phyloP scores from a whole-genome alignment of 306 rosid species.

The Dicorynia guianensis region DNA sequence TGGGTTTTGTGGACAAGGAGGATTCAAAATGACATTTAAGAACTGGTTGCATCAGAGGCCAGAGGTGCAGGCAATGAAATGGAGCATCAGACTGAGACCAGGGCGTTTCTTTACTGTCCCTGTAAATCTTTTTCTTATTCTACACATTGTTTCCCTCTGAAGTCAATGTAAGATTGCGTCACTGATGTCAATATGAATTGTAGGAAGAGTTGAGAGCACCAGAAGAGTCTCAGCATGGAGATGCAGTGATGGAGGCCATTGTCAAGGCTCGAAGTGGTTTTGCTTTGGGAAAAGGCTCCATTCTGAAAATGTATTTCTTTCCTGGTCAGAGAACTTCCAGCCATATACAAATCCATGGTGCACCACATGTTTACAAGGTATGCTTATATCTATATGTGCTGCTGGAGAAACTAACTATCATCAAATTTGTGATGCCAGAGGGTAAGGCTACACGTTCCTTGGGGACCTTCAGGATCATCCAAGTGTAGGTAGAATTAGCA shows the following conservation, averaged over 20 bases:
- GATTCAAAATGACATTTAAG: slow-evolving; percentile 76
- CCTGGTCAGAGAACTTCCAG: slow-evolving; percentile 92
- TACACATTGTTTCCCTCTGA: neutral
- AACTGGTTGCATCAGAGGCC: slow-evolving; percentile 86
- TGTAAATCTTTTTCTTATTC: slow-evolving; percentile 56
- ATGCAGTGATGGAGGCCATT: slow-evolving; percentile 87
- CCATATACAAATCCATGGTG: slow-evolving; percentile 80
- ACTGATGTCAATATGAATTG: slow-evolving; percentile 45
- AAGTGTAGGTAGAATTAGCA: slow-evolving; percentile 51
- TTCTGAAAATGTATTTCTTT: slow-evolving; percentile 91
- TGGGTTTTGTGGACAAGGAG: slow-evolving; percentile 81
- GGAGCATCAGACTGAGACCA: slow-evolving; percentile 89
- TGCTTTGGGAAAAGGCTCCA: slow-evolving; percentile 90
- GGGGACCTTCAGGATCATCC: slow-evolving; percentile 51
- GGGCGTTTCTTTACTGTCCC: slow-evolving; percentile 88
- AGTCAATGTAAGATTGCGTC: slow-evolving; percentile 35
- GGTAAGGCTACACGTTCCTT: slow-evolving; percentile 52
- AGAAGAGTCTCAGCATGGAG: slow-evolving; percentile 88
- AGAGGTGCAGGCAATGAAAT: slow-evolving; percentile 91
- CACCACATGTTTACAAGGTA: slow-evolving; percentile 89
- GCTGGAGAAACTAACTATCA: slow-evolving; percentile 42
- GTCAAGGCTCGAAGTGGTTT: slow-evolving; percentile 80
- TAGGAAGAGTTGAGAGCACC: slow-evolving; percentile 88
- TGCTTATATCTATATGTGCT: slow-evolving; percentile 31
- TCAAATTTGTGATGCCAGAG: slow-evolving; percentile 54